phyloP scores from a whole-genome alignment of 1,284 basidiomycete genomes.

The Ustanciosporium gigantosporum region DNA sequence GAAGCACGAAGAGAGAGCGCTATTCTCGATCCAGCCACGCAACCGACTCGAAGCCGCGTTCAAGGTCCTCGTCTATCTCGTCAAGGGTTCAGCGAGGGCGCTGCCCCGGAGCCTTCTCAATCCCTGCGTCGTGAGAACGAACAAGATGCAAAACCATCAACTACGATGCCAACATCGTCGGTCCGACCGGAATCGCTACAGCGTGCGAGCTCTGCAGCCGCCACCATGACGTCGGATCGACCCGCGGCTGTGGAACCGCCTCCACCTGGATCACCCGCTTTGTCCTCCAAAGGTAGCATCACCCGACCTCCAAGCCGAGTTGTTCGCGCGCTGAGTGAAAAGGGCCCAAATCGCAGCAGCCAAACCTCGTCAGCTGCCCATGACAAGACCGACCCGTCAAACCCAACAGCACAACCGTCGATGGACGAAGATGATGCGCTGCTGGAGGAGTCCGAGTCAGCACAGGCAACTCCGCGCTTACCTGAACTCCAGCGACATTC shows the following conservation, averaged over 20 bases:
- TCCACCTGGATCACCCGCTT: not conserved
- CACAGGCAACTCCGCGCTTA: slow-evolving; percentile 23
- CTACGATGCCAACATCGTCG: not conserved
- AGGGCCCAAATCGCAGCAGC: slow-evolving; percentile 5
- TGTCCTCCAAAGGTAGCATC: slow-evolving; percentile 3
- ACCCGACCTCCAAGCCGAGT: slow-evolving; percentile 22
- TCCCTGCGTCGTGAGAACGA: not conserved
- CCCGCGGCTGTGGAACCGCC: not conserved
- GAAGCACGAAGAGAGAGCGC: slow-evolving; percentile 16
- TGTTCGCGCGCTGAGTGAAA: slow-evolving; percentile 14
- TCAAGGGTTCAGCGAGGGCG: slow-evolving; percentile 33
- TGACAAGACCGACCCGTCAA: too few relatives aligned
- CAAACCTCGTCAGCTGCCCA: slow-evolving; percentile 14
- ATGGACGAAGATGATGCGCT: too few relatives aligned
- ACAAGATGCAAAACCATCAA: not conserved
- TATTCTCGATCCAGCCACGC: slow-evolving; percentile 1
- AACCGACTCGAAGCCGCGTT: slow-evolving; percentile 15
- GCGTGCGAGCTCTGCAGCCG: slow-evolving; percentile 25
- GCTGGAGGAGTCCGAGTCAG: too few relatives aligned
- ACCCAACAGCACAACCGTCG: too few relatives aligned
- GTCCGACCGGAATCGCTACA: slow-evolving; percentile 15
- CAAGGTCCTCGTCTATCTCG: slow-evolving; percentile 21
- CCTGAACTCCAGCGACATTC: slow-evolving; percentile 20
- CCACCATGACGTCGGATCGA: slow-evolving; percentile 1
- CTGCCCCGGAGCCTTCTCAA: not conserved